Conservation (phyloP, 768 basidiomycete genomes). For the Kwoniella bestiolae region DNA sequence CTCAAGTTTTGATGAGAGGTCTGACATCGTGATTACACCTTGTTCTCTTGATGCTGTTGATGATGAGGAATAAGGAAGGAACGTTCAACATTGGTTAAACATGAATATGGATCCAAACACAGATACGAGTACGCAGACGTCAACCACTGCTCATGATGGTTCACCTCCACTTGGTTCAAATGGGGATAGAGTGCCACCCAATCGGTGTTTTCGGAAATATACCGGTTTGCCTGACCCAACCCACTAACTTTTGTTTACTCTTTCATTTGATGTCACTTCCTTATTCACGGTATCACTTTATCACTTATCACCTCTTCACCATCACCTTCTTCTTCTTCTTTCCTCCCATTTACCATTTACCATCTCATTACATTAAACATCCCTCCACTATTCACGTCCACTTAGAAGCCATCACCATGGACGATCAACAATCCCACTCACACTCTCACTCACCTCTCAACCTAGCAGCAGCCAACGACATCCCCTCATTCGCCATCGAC, state of each 20-base stretch:
- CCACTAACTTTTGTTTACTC: background rate
- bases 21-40: too few relatives aligned
- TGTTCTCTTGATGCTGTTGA: too few relatives aligned
- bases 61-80: too few relatives aligned
- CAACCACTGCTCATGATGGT: background rate
- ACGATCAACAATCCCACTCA: background rate
- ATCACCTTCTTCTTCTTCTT: conserved; percentile 15
- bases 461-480: conserved; percentile 14
- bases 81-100: too few relatives aligned
- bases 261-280: background rate
- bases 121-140: too few relatives aligned
- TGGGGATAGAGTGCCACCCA: background rate
- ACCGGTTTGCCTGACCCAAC: too few relatives aligned
- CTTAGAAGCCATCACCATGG: background rate
- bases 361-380: background rate
- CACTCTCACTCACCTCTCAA: conserved; percentile 11
- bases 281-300: conserved; percentile 20
- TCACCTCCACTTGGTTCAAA: conserved; percentile 16
- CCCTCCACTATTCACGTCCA: conserved; percentile 23
- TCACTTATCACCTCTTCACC: background rate
- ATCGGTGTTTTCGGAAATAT: conserved; percentile 2
- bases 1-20: conserved; percentile 60
- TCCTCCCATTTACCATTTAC: conserved; percentile 16
- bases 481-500: conserved; percentile 20
- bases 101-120: too few relatives aligned